Evolutionary conservation across 768 basidiomycete species (phyloP), one percentile per base, ranked within the genome.

Genomic region (Cystobasidium onofrii): DNA sequence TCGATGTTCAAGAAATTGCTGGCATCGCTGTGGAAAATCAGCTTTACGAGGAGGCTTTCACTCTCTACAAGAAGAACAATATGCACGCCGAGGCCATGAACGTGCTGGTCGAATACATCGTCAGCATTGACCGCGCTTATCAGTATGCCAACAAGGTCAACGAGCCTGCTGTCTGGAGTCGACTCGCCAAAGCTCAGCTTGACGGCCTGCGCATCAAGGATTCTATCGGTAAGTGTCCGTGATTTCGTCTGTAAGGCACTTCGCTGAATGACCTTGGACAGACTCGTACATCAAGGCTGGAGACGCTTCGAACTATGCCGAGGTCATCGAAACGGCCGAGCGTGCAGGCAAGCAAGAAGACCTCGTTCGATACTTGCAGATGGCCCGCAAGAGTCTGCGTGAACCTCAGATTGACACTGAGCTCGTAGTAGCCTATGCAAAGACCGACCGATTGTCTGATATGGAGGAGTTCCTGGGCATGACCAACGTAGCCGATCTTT

Each of bases 391-490:
- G 84, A 86, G 90, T 57, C 87, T 97, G 18, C 89, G 96, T 72
- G 96, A 99, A 81, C 96, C 96, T 39, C 93, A 89, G 83, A 94
- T 99, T 78, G 96, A 99, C 80, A 97, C 96, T 10, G 94, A 98
- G 83, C 84, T 99, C 39, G 95, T 96, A 15, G 96, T 97, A 80
- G 91, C 96, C 3, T 99, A 98, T 80, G 96, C 96, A 25, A 97
- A 96, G 81, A 84, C 85, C 17, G 85, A 85, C 75, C 88, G 96
- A 65, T 83, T 99, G 17, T 95, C 98, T 80, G 96, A 99, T 80
- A 98, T 98, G 96, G 96, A 99, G 79, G 96, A 99, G 83, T 99
- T 99, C 87, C 84, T 99, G 77, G 86, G 86, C 27, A 95, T 97
- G 90, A 99, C 96, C 54, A 99, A 99, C 76, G 96, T 99, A 60